Evolutionary conservation across 306 rosid genomes (phyloP), one percentile per base, ranked within the genome.

Genomic region (Quercus variabilis): DNA sequence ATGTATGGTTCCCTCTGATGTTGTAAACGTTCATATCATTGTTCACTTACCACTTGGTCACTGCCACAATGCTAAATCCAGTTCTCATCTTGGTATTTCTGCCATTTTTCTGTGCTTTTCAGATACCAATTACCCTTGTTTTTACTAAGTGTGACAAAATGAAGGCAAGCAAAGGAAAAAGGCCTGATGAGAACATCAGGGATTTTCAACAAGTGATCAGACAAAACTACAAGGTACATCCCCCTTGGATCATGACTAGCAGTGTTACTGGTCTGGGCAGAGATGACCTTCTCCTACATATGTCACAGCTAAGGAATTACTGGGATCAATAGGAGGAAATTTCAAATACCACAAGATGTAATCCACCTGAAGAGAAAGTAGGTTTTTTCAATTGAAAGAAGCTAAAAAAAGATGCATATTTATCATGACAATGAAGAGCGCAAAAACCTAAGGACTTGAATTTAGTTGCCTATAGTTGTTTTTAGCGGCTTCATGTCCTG

Each of bases 221-320:
- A 82, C 79, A 91, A 83, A 87, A 90, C 83, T 92, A 89, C 86
- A 81, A 83, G 86, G 79, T 80, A 69, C 93, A 92, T 76, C 93
- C 97, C 46, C 90, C 98, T 8, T 94, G 98, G 97, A 92, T 94
- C 81, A 90, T 94, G 98, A 92, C 97, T 11, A 92, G 98, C 88
- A 88, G 97, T 73, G 90, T 88, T 71, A 92, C 97, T 28, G 95
- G 97, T 80, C 64, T 92, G 70, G 98, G 97, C 64, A 89, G 97
- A 71, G 98, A 94, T 79, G 98, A 92, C 57, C 90, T 91, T 73
- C 94, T 92, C 69, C 90, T 91, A 77, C 97, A 94, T 74, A 86
- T 91, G 87, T 94, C 93, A 54, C 97, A 94, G 84, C 87, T 92
- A 55, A 82, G 97, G 75, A 91, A 92, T 86, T 94, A 90, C 84